phyloP scores from a whole-genome alignment of 768 basidiomycete species.

The Lentinula raphanica region DNA sequence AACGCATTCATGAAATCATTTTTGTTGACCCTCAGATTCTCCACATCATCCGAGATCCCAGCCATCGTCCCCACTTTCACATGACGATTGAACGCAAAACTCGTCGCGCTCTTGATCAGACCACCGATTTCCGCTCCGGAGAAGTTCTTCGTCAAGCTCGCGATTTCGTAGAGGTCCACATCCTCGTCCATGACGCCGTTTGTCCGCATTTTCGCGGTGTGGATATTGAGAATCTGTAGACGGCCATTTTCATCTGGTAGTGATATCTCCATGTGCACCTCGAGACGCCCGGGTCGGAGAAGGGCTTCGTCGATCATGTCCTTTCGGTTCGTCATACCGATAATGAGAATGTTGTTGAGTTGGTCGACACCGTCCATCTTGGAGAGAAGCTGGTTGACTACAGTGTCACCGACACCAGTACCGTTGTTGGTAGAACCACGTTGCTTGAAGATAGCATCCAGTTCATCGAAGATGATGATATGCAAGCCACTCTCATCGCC shows the following conservation, averaged over 20 bases:
- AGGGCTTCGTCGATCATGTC: constrained; percentile 99
- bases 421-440: constrained; percentile 88
- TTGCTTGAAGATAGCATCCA: constrained; percentile 98
- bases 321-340: constrained; percentile 97
- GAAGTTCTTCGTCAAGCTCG: constrained; percentile 89
- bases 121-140: constrained; percentile 95
- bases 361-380: constrained; percentile 99
- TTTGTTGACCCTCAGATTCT: constrained; percentile 83
- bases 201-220: constrained; percentile 88
- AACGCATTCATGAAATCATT: constrained; percentile 86
- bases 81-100: constrained; percentile 96
- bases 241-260: constrained; percentile 93
- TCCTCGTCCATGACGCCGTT: constrained; percentile 87
- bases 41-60: constrained; percentile 93
- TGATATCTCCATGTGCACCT: constrained; percentile 99
- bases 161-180: constrained; percentile 80
- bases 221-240: constrained; percentile 89
- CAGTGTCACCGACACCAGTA: constrained; percentile 97
- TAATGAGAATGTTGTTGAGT: constrained; percentile 97
- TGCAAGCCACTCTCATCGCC: constrained; percentile 95
- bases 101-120: constrained; percentile 95
- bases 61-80: constrained; percentile 96
- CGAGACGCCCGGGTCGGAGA: constrained; percentile 94
- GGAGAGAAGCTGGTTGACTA: constrained; percentile 96
- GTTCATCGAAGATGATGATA: constrained; percentile 98